Evolutionary conservation across 2,329 filamentous ascomycete species (phyloP), one percentile per base, ranked within the genome.

Genomic region (Penicillium sp.): DNA sequence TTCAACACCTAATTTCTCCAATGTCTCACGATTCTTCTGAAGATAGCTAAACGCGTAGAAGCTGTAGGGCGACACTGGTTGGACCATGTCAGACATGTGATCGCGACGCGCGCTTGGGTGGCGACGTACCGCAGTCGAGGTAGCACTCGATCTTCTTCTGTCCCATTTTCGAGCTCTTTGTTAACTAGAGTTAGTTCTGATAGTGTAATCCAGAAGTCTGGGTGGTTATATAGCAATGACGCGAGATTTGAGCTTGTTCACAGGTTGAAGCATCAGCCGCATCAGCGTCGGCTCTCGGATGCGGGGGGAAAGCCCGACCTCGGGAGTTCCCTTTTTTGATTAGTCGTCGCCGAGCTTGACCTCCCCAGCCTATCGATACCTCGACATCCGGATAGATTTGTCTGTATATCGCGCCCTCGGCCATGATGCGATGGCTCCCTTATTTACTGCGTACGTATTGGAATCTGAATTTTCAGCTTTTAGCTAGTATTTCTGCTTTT

Each of bases 1-100:
- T 41, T 88, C 80, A 6, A 92, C 83, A 35, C 81, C 81, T 73
- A 91, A 81, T 9, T 83, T 82, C 53, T 79, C 77, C 2, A 93
- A 81, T 2, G 82, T 72, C 0, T 81, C 75, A 47, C 26, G 15
- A 21, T 61, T 61, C 1, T 44, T 31, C 26, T 54, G 46, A 9
- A 61, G 46, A 19, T 61, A 61, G 1, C 23, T 45, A 11, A 61
- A 48, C 3, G 53, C 59, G 30, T 56, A 61, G 47, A 48, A 61
- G 53, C 59, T 61, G 17, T 61, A 61, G 15, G 59, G 53, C 7
- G 59, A 61, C 19, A 61, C 59, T 61, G 29, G 9, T 9, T 61
- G 29, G 9, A 6, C 5, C 5, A 8, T n/a, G 31, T 52, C 9
- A 56, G 13, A 29, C 11, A n/a, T 26, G 7, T 21, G 21, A 17